Percentiles rank a stretch among this genome's conserved stretches.
Evolutionary conservation across 495 filamentous ascomycete species (phyloP).

Genomic region (Penicillium steckii): DNA sequence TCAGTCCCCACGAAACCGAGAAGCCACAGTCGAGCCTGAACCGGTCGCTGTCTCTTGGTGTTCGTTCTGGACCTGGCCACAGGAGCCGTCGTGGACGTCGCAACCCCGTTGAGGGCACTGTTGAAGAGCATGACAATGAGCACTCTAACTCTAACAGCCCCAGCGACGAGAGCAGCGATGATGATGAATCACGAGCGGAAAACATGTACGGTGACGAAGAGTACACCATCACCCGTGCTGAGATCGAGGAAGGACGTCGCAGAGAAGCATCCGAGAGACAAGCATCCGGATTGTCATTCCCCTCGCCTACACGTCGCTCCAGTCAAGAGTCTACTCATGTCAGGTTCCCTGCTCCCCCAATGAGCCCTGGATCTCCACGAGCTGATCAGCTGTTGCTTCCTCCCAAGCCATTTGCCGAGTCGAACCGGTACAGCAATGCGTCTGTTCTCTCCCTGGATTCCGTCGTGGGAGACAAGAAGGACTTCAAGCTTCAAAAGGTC

Average conservation of each 20-base stretch:
- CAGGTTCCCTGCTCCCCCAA: conserved; percentile 19
- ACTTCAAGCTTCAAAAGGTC: conserved; percentile 67
- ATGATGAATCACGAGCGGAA: conserved; percentile 39
- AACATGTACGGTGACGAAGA: conserved; percentile 45
- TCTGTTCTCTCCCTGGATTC: conserved; percentile 55
- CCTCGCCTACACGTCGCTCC: conserved; percentile 15
- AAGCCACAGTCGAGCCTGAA: conserved; percentile 38
- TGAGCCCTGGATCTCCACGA: conserved; percentile 29
- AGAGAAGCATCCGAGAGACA: conserved; percentile 23
- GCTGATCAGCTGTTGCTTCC: conserved; percentile 35
- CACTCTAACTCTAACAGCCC: neutral
- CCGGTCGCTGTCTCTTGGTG: conserved; percentile 44
- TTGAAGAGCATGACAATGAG: conserved; percentile 5
- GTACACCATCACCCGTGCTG: conserved; percentile 41
- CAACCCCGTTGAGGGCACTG: conserved; percentile 22
- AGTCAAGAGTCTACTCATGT: conserved; percentile 33
- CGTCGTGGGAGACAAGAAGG: conserved; percentile 58
- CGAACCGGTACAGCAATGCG: conserved; percentile 39
- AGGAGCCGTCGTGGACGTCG: conserved; percentile 32
- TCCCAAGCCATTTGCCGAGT: conserved; percentile 25
- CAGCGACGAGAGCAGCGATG: conserved; percentile 35
- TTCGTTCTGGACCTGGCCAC: conserved; percentile 47
- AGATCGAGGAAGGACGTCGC: conserved; percentile 39
- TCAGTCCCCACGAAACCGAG: conserved; percentile 33
- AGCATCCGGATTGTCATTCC: neutral